Evolutionary conservation across 2,329 filamentous ascomycete species (phyloP).

Genomic region (Chaetomiaceae sp.): DNA sequence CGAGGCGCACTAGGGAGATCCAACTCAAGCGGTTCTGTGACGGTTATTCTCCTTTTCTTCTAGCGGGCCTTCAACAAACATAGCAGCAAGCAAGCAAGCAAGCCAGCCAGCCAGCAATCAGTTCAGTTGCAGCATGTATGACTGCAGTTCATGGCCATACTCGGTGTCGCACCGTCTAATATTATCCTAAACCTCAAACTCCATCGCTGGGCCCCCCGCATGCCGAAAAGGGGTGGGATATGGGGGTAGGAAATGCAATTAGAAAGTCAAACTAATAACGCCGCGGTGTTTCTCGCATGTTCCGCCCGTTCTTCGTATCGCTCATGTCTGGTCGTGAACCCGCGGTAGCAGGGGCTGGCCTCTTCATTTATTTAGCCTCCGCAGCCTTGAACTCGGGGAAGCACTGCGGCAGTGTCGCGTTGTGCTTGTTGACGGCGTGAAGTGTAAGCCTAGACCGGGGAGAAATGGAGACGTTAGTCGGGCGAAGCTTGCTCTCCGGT

Average conservation of each 20-base stretch:
- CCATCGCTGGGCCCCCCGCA: neutral
- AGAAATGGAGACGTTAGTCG: neutral
- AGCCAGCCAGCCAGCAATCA: neutral
- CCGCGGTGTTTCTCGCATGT: neutral
- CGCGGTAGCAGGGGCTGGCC: neutral
- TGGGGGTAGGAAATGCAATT: too few relatives aligned
- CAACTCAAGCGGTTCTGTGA: neutral
- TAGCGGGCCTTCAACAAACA: neutral
- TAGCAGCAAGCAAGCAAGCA: neutral
- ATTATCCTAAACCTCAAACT: neutral
- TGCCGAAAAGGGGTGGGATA: neutral
- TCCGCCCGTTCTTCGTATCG: slow-evolving; percentile 7
- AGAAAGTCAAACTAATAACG: slow-evolving; percentile 9
- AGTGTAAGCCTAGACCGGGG: slow-evolving; percentile 53
- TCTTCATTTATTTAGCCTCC: slow-evolving; percentile 11
- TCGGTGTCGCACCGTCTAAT: neutral
- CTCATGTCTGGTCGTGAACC: slow-evolving; percentile 11
- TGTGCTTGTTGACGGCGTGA: slow-evolving; percentile 72
- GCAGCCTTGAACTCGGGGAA: slow-evolving; percentile 50
- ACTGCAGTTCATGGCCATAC: too few relatives aligned
- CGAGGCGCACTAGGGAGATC: slow-evolving; percentile 30
- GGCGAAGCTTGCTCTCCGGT: neutral
- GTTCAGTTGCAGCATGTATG: neutral
- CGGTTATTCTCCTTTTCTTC: neutral
- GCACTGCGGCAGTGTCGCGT: slow-evolving; percentile 63